Conservation (phyloP, 805 yeast genomes). For the Ogataea saltuana region DNA sequence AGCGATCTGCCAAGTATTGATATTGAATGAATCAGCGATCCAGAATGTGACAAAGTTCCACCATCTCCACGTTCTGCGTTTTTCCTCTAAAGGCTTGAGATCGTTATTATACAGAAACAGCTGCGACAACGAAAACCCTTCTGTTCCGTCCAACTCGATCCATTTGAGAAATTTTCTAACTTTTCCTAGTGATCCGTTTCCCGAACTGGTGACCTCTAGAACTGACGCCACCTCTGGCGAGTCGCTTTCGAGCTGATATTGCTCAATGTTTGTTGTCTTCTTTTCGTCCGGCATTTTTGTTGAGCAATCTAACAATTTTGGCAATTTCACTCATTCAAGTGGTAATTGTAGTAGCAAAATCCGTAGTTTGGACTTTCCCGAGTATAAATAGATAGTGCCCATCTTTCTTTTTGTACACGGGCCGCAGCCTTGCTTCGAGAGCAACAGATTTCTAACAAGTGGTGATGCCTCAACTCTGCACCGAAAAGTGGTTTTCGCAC, state of each 20-base stretch:
- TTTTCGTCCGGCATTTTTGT: neutral
- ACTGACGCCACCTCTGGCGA: conserved; percentile 2
- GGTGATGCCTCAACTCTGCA: no score
- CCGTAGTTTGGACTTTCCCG: no score
- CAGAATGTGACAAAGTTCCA: conserved; percentile 76
- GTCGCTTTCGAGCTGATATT: conserved; percentile 2
- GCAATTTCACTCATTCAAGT: no score
- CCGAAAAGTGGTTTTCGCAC: no score
- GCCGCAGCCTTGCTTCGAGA: no score
- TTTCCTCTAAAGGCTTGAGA: conserved; percentile 73
- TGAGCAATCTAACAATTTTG: neutral
- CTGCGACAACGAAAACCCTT: conserved; percentile 51
- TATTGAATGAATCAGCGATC: conserved; percentile 88
- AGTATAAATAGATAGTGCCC: no score
- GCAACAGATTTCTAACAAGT: no score
- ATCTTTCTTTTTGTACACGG: no score
- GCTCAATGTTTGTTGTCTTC: neutral
- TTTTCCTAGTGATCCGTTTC: no score
- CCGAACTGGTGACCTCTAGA: no score
- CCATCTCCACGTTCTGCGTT: conserved; percentile 82
- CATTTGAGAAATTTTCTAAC: neutral
- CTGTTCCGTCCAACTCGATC: conserved; percentile 31
- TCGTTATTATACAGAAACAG: conserved; percentile 73
- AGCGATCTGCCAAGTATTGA: conserved; percentile 90
- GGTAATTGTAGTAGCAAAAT: no score